These are phyloP conservation scores for Hysterangium stoloniferum DNA, from an alignment of 768 basidiomycete species.

Conservation along the genomic window DNA sequence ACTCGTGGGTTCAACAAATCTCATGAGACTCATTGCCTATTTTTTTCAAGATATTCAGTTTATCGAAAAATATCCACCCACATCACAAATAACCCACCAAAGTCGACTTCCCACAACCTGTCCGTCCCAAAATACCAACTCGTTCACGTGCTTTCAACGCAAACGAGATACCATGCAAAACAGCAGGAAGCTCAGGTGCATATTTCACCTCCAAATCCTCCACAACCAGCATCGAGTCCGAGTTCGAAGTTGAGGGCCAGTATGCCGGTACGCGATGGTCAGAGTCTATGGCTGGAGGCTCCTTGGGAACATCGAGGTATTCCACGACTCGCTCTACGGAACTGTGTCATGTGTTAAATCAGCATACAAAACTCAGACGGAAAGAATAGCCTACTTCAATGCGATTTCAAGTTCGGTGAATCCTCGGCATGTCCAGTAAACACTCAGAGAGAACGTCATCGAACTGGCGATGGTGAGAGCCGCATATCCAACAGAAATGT, in stretches of 20 bases:
- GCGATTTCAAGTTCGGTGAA: slow-evolving; percentile 21
- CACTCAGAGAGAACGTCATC: slow-evolving; percentile 15
- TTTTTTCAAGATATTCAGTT: too few species aligned
- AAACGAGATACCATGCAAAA: slow-evolving; percentile 31
- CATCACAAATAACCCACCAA: slow-evolving; percentile 30
- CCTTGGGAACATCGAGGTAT: slow-evolving; percentile 24
- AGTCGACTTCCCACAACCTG: slow-evolving; percentile 25
- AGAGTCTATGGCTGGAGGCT: slow-evolving; percentile 28
- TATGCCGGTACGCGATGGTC: slow-evolving; percentile 27
- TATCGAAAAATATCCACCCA: slow-evolving; percentile 27
- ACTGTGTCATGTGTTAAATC: slow-evolving; percentile 18
- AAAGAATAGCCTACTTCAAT: slow-evolving; percentile 10
- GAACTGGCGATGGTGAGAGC: slow-evolving; percentile 15
- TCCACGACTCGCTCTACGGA: slow-evolving; percentile 26
- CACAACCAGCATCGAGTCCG: slow-evolving; percentile 26
- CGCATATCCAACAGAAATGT: slow-evolving; percentile 18
- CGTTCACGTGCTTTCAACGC: slow-evolving; percentile 31
- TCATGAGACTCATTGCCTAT: slow-evolving; percentile 28
- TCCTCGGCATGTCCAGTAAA: slow-evolving; percentile 15
- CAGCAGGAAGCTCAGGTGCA: slow-evolving; percentile 30
- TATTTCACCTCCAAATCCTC: slow-evolving; percentile 30
- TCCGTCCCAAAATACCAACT: slow-evolving; percentile 31
- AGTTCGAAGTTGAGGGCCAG: slow-evolving; percentile 15
- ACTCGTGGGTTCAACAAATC: slow-evolving; percentile 29
- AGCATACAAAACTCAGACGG: not conserved